Percentiles rank a stretch among this genome's conserved stretches.
phyloP scores from a whole-genome alignment of 106 monocot genomes.

The Dendrobium chrysotoxum region DNA sequence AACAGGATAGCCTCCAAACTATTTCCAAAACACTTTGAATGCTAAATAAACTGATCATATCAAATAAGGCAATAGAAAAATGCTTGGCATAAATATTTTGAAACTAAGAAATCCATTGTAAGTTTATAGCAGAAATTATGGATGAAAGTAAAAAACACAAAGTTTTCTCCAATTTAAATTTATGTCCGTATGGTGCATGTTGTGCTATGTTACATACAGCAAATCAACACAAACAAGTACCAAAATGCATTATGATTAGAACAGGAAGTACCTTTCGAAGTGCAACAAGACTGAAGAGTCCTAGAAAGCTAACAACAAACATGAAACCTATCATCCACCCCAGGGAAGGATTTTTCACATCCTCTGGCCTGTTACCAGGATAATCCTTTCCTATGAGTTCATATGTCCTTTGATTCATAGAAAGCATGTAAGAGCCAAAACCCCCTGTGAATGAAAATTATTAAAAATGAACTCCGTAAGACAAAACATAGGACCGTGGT shows the following conservation, averaged over 20 bases:
- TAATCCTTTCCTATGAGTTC: constrained; percentile 91
- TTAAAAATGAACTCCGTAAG: not conserved
- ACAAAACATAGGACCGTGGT: not conserved
- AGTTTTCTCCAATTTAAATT: not conserved
- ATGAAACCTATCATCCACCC: constrained; percentile 99
- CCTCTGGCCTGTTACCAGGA: constrained; percentile 82
- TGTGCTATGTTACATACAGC: not conserved
- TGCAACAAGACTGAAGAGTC: constrained; percentile 88
- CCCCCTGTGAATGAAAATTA: constrained; percentile 49
- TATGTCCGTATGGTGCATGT: not conserved
- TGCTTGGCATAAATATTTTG: not conserved
- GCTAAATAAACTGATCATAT: not conserved
- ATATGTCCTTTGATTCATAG: constrained; percentile 93
- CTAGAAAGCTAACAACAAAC: constrained; percentile 95
- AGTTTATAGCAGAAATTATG: not conserved
- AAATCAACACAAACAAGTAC: not conserved
- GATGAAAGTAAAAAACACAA: not conserved
- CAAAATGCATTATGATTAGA: not conserved
- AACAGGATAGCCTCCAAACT: not conserved
- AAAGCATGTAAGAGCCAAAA: constrained; percentile 88
- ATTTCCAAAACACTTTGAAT: not conserved
- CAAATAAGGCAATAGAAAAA: not conserved
- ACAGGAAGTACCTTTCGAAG: constrained; percentile 65
- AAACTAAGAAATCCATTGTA: not conserved
- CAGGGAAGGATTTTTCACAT: constrained; percentile 88